A percentile compares a stretch with the other conserved stretches of the same genome.
phyloP scores from a whole-genome alignment of 306 rosid genomes.

The Rosa lucieae region DNA sequence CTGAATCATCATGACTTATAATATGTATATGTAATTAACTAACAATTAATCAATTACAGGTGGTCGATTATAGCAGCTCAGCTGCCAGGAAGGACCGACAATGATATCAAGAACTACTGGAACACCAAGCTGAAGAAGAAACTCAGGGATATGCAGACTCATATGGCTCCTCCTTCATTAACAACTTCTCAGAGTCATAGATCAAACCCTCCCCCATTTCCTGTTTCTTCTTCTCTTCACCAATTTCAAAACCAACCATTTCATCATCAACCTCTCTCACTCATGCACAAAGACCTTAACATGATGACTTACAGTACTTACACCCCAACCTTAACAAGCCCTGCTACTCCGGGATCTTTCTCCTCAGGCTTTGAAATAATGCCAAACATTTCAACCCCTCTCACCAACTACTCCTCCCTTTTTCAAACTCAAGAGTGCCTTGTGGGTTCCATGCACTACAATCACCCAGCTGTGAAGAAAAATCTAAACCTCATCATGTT shows the following conservation, averaged over 20 bases:
- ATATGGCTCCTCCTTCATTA: slow-evolving; percentile 17
- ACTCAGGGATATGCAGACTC: slow-evolving; percentile 45
- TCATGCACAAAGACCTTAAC: slow-evolving; percentile 26
- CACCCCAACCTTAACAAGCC: slow-evolving; percentile 19
- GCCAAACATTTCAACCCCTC: slow-evolving; percentile 28
- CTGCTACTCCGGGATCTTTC: slow-evolving; percentile 25
- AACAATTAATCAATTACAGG: slow-evolving; percentile 35
- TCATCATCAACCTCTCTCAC: slow-evolving; percentile 18
- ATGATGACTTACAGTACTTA: slow-evolving; percentile 6
- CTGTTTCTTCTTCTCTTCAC: neutral
- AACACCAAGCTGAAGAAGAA: slow-evolving; percentile 96
- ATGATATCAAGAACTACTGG: slow-evolving; percentile 96
- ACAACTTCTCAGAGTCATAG: neutral
- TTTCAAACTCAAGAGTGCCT: slow-evolving; percentile 47
- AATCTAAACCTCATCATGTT: slow-evolving; percentile 39
- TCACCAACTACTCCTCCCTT: slow-evolving; percentile 31
- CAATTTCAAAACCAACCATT: slow-evolving; percentile 17
- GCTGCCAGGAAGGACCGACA: slow-evolving; percentile 89
- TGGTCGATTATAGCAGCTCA: slow-evolving; percentile 97
- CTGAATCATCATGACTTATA: neutral
- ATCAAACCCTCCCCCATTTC: slow-evolving; percentile 32
- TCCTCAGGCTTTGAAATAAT: slow-evolving; percentile 31
- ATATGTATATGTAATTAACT: neutral
- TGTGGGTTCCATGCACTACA: slow-evolving; percentile 35
- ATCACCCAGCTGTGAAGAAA: slow-evolving; percentile 32